These are phyloP conservation scores for Trichoderma oligosporum DNA, from an alignment of 2,329 filamentous ascomycete genomes.

Conservation along the genomic window DNA sequence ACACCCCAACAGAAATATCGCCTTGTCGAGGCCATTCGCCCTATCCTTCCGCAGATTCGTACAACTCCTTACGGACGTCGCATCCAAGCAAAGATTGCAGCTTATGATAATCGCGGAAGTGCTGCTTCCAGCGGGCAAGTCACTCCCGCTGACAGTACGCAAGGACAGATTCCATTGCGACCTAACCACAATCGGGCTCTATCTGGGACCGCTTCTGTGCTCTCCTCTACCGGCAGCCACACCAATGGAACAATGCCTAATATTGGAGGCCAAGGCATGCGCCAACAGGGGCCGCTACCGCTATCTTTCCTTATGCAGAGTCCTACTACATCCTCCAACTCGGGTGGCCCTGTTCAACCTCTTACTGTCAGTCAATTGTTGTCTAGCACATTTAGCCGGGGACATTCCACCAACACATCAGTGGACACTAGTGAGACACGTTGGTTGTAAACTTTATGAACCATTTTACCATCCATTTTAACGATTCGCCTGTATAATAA, in stretches of 20 bases:
- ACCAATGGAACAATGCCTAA: slow-evolving; percentile 26
- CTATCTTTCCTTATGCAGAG: slow-evolving; percentile 37
- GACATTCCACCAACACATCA: slow-evolving; percentile 25
- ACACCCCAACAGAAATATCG: slow-evolving; percentile 68
- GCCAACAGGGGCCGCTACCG: slow-evolving; percentile 32
- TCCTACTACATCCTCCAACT: slow-evolving; percentile 27
- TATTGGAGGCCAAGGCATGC: slow-evolving; percentile 26
- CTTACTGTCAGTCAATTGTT: slow-evolving; percentile 30
- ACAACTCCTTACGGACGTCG: slow-evolving; percentile 92
- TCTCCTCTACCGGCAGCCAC: slow-evolving; percentile 24
- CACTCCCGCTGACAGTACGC: slow-evolving; percentile 50
- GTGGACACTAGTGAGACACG: slow-evolving; percentile 34
- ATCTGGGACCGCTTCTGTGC: slow-evolving; percentile 38
- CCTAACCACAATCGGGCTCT: slow-evolving; percentile 42
- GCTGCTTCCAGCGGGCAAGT: slow-evolving; percentile 46
- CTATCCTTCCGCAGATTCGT: slow-evolving; percentile 78
- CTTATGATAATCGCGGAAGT: slow-evolving; percentile 49
- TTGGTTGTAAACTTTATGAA: slow-evolving; percentile 38
- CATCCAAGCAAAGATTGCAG: slow-evolving; percentile 81
- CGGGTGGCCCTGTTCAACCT: slow-evolving; percentile 28
- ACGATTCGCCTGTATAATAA: slow-evolving; percentile 35
- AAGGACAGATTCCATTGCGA: slow-evolving; percentile 53
- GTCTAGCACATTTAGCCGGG: slow-evolving; percentile 27
- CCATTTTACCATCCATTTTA: slow-evolving; percentile 24
- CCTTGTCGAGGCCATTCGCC: slow-evolving; percentile 80